phyloP scores from a whole-genome alignment of 2,329 filamentous ascomycete species.

The Stemphylium vesicarium region DNA sequence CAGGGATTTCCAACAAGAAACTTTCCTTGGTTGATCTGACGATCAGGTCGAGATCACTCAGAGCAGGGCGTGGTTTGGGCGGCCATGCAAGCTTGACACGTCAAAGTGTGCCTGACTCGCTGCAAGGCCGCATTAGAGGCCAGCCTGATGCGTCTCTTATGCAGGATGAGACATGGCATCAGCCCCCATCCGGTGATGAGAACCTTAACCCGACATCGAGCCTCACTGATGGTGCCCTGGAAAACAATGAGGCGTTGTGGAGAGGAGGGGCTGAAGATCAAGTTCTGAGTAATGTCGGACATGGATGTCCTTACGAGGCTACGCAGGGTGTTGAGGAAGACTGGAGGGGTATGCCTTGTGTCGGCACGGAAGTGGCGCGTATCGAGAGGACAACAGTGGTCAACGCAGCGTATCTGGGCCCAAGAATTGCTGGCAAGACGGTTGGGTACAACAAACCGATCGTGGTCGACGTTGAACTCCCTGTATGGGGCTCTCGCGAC shows the following conservation, averaged over 20 bases:
- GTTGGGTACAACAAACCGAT: conserved; percentile 78
- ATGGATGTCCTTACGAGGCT: conserved; percentile 27
- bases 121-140: conserved; percentile 16
- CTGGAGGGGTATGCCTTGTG: conserved; percentile 7
- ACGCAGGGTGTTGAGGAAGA: background rate
- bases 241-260: conserved; percentile 30
- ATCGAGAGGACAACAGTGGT: conserved; percentile 79
- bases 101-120: conserved; percentile 28
- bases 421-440: conserved; percentile 61
- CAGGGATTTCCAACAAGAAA: conserved; percentile 64
- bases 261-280: conserved; percentile 11
- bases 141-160: conserved; percentile 23
- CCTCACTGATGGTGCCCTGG: conserved; percentile 23
- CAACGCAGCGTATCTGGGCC: conserved; percentile 78
- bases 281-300: conserved; percentile 26
- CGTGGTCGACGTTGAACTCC: conserved; percentile 80
- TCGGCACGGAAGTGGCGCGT: conserved; percentile 45
- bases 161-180: conserved; percentile 5
- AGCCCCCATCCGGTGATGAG: conserved; percentile 28
- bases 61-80: conserved; percentile 41
- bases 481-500: conserved; percentile 55
- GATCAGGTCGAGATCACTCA: conserved; percentile 30
- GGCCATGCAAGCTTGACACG: conserved; percentile 38
- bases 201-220: conserved; percentile 31
- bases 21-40: conserved; percentile 69